Evolutionary conservation across 106 monocot species (phyloP).

Genomic region (Gastrodia elata): DNA sequence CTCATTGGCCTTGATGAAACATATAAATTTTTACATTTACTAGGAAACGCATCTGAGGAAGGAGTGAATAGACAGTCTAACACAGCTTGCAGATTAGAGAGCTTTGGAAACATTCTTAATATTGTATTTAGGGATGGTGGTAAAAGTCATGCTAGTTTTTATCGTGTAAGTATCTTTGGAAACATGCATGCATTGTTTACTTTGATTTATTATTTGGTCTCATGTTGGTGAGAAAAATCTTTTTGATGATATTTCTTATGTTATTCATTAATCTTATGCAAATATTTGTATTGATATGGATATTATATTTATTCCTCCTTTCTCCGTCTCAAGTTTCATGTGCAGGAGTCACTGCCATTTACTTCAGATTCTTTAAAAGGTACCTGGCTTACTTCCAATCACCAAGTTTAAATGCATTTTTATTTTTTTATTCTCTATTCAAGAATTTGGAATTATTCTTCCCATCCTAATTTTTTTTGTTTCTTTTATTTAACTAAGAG

Average conservation of each 20-base stretch:
- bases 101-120: constrained; percentile 67
- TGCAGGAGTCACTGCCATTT: constrained; percentile 61
- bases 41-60: constrained; percentile 27
- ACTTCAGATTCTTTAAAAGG: constrained; percentile 55
- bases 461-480: background rate
- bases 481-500: background rate
- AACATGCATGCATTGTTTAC: background rate
- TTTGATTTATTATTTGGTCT: background rate
- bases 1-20: background rate
- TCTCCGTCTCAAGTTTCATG: constrained; percentile 63
- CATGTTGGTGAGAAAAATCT: background rate
- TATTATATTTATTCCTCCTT: background rate
- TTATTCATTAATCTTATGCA: background rate
- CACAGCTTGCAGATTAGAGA: constrained; percentile 64
- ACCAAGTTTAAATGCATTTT: background rate
- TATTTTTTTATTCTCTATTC: background rate
- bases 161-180: constrained; percentile 38
- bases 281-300: background rate
- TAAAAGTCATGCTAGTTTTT: constrained; percentile 67
- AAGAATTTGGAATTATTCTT: background rate
- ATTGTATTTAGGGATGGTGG: constrained; percentile 81
- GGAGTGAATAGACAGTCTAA: constrained; percentile 26
- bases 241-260: constrained; percentile 4
- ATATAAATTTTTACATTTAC: background rate
- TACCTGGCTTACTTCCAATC: constrained; percentile 13